These are phyloP conservation scores for Suhomyces chickasaworum DNA, from an alignment of 1,139 yeast genomes.

Conservation along the genomic window DNA sequence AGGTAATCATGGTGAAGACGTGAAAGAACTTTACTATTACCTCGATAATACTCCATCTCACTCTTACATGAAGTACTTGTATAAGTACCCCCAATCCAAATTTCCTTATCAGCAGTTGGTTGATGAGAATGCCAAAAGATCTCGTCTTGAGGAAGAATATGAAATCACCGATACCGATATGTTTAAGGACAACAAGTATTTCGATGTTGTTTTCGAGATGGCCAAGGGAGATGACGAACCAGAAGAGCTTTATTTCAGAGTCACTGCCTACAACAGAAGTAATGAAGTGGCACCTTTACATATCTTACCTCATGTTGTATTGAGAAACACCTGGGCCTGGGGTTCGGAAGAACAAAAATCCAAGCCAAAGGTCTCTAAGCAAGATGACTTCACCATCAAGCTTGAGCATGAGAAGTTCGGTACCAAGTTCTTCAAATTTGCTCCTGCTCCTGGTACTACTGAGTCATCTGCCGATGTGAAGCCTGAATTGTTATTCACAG, in stretches of 20 bases:
- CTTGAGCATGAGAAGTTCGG: conserved; percentile 77
- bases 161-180: conserved; percentile 77
- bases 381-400: conserved; percentile 51
- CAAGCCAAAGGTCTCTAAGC: conserved; percentile 56
- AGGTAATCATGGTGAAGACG: conserved; percentile 97
- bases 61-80: conserved; percentile 87
- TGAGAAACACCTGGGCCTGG: conserved; percentile 96
- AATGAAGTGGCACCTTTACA: conserved; percentile 85
- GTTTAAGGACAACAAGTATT: conserved; percentile 79
- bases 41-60: conserved; percentile 93
- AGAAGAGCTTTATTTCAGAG: conserved; percentile 76
- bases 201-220: conserved; percentile 88
- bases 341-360: conserved; percentile 57
- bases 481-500: conserved; percentile 79
- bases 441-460: conserved; percentile 83
- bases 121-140: conserved; percentile 65
- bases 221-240: conserved; percentile 86
- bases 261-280: conserved; percentile 89
- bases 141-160: conserved; percentile 66
- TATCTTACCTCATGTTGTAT: conserved; percentile 80
- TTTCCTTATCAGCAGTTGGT: conserved; percentile 83
- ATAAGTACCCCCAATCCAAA: conserved; percentile 86
- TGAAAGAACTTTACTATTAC: conserved; percentile 77
- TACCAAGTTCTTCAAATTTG: conserved; percentile 67
- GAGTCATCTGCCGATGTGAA: conserved; percentile 66